Conservation (phyloP, 139 green algal species). For the Closterium sp. region DNA sequence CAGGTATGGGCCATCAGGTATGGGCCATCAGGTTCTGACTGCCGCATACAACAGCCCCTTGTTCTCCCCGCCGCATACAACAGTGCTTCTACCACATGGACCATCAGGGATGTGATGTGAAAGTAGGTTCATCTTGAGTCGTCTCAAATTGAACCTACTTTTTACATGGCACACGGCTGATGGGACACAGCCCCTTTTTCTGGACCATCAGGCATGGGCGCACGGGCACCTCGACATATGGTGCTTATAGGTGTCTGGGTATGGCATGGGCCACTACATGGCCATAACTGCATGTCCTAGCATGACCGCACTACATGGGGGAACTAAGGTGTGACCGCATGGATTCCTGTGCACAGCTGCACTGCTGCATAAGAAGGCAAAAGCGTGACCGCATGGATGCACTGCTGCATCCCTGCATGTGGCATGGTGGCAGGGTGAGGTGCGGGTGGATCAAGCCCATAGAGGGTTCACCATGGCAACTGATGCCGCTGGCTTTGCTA, state of each 20-base stretch:
- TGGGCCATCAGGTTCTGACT: conserved; percentile 43
- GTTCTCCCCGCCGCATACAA: neutral
- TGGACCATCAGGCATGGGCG: neutral
- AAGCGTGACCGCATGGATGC: neutral
- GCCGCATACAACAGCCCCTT: neutral
- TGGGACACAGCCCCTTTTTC: no score
- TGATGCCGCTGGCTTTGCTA: conserved; percentile 55
- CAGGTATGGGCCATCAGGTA: no score
- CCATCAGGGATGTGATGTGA: neutral
- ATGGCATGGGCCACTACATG: no score
- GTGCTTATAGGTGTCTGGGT: no score
- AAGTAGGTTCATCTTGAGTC: no score
- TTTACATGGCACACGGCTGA: no score
- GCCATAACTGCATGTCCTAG: no score
- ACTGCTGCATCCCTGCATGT: neutral
- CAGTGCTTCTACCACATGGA: neutral
- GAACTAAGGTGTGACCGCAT: no score
- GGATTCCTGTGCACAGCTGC: no score
- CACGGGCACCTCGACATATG: no score
- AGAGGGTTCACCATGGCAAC: conserved; percentile 59
- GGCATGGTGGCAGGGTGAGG: conserved; percentile 45
- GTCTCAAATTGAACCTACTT: no score
- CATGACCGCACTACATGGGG: no score
- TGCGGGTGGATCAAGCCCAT: conserved; percentile 64
- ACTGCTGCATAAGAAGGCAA: neutral